Evolutionary conservation across 2,329 filamentous ascomycete genomes (phyloP).

Genomic region (Alternaria arbusti): DNA sequence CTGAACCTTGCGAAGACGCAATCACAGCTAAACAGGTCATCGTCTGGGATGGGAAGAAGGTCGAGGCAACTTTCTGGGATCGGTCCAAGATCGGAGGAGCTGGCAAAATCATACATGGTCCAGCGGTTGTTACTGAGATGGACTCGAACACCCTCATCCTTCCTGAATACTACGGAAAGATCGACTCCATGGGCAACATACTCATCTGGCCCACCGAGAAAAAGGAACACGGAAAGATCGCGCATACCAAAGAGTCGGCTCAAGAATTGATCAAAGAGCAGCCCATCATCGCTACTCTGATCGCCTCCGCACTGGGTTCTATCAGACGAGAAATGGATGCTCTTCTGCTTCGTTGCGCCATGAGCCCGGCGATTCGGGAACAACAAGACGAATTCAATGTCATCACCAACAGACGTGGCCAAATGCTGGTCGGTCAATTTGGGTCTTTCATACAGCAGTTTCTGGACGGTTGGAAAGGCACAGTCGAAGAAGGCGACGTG

Average conservation of each 20-base stretch:
- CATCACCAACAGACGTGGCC: constrained; percentile 56
- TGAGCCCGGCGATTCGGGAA: constrained; percentile 59
- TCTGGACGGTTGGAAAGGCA: constrained; percentile 55
- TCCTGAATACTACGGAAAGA: constrained; percentile 55
- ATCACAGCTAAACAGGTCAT: constrained; percentile 50
- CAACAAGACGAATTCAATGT: constrained; percentile 62
- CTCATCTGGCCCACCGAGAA: constrained; percentile 53
- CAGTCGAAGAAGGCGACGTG: constrained; percentile 58
- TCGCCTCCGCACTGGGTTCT: constrained; percentile 55
- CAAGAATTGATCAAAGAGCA: constrained; percentile 47
- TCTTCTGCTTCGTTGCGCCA: constrained; percentile 58
- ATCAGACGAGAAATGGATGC: constrained; percentile 60
- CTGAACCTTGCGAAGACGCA: constrained; percentile 45
- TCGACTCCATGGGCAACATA: constrained; percentile 58
- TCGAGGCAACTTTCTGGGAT: constrained; percentile 55
- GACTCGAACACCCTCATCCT: constrained; percentile 60
- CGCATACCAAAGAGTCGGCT: constrained; percentile 49
- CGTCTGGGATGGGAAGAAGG: constrained; percentile 48
- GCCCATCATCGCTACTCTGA: constrained; percentile 54
- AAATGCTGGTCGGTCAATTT: constrained; percentile 61
- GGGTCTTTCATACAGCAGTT: constrained; percentile 59
- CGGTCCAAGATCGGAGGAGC: constrained; percentile 51
- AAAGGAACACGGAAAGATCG: constrained; percentile 29
- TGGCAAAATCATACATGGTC: constrained; percentile 52
- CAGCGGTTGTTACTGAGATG: constrained; percentile 59